Evolutionary conservation across 108 stramenopile species (phyloP), one percentile per base, ranked within the genome.

Genomic region (Fistulifera solaris): DNA sequence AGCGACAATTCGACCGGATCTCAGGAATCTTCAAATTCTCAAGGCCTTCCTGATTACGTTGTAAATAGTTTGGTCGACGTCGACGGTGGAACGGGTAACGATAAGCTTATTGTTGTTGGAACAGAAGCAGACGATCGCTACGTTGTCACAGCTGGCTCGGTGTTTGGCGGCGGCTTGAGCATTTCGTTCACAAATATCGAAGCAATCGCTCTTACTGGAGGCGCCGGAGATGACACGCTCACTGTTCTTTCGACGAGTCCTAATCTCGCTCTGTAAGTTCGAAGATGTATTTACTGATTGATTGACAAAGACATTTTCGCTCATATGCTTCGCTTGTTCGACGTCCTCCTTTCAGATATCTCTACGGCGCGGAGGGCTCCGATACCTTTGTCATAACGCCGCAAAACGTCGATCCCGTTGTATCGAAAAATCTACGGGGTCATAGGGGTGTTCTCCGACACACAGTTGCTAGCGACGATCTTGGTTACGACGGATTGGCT

Each of bases 381-480:
- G 70, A 71, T 28, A 55, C 53, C 0, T 71, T 71, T 48, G 21
- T 27, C 0, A 60, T 71, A 14, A 38, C 63, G 24, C 70, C 70
- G 51, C 40, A 43, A 25, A 26, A 41, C 1, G 70, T 71, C 0
- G 38, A 64, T 18, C 64, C 70, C 13, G 64, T 71, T 8, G 51
- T 61, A 6, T 65, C 64, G 2, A 65, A 71, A 52, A 71, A 71
- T 41, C 54, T 65, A 4, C 39, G 64, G 22, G 68, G 68, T 8
- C 70, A 71, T 41, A 56, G 64, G 15, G 70, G 70, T 11, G 60
- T 71, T 14, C 39, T 71, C 41, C 63, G 65, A 50, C 70, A 71
- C 43, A 25, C 22, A 28, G 22, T 71, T 21, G 16, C 58, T 13
- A 58, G 56, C 27, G 51, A 1, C 44, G 70, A 66, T 61, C 23